A percentile compares a stretch with the other conserved stretches of the same genome.
These are phyloP conservation scores for Tricholoma bakamatsutake DNA, from an alignment of 768 basidiomycete species.

Conservation along the genomic window DNA sequence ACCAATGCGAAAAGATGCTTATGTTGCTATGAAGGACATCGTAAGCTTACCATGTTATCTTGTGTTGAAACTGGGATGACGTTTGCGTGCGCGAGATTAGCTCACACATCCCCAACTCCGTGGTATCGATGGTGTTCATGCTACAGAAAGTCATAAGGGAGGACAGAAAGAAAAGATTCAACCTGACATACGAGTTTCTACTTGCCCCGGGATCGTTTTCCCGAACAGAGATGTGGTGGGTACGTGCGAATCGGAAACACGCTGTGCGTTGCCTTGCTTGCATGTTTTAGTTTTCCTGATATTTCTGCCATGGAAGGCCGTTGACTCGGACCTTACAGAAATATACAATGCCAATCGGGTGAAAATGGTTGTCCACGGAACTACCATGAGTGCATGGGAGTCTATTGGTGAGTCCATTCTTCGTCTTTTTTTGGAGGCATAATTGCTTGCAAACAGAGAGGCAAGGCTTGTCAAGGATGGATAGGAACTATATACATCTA, in stretches of 20 bases:
- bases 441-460: slow-evolving; percentile 36
- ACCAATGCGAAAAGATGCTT: slow-evolving; percentile 68
- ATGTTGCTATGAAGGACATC: slow-evolving; percentile 73
- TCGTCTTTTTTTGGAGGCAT: not conserved
- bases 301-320: slow-evolving; percentile 35
- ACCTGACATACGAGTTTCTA: slow-evolving; percentile 41
- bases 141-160: slow-evolving; percentile 59
- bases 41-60: slow-evolving; percentile 37
- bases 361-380: slow-evolving; percentile 78
- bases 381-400: slow-evolving; percentile 62
- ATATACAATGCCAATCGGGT: slow-evolving; percentile 55
- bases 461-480: slow-evolving; percentile 78
- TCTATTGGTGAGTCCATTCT: slow-evolving; percentile 44
- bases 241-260: slow-evolving; percentile 88
- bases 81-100: slow-evolving; percentile 66
- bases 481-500: slow-evolving; percentile 87
- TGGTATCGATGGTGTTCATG: slow-evolving; percentile 4
- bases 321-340: slow-evolving; percentile 59
- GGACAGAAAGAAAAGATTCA: slow-evolving; percentile 65
- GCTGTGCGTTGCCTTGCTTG: slow-evolving; percentile 38
- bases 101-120: slow-evolving; percentile 43
- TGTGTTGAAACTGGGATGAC: not conserved
- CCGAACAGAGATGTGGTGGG: slow-evolving; percentile 61
- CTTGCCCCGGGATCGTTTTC: slow-evolving; percentile 12
- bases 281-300: not conserved